Base-by-base conservation (phyloP, 345 rosid genomes). In the Acer negundo region DNA sequence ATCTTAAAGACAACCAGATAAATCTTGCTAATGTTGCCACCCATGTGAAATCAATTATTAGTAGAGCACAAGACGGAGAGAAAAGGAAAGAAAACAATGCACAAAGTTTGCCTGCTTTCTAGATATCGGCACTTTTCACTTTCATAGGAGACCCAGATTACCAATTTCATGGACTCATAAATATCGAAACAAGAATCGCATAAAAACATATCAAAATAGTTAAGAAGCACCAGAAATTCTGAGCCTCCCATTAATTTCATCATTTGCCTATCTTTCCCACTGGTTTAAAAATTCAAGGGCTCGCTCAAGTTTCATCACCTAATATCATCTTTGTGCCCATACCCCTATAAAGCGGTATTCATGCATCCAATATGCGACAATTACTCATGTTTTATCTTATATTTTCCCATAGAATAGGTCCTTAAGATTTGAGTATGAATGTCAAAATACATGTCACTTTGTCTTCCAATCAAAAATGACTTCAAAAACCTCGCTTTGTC, bases 311-410 rank as follows among this genome's bases (percentile, higher is more conserved):
- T 67, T 67, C 24, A 67, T 10, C 24, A 42, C 47, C 7, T 19
- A 10, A 67, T 67, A 67, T 38, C 70, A 67, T 42, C 70, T 67
- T 67, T 40, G 26, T 42, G 53, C 53, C n/a, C 28, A 67, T 19
- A 19, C 70, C 51, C 38, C 9, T 11, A 8, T 20, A 4, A 20
- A 67, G 7, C 0, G 2, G 23, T 67, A 20, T 4, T 3, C 23
- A n/a, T 0, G 28, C 51, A 67, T 40, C 53, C 28, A 19, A 40
- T 20, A 67, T 3, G 70, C 1, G 17, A 67, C 51, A 38, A 46
- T 11, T 20, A 42, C 9, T 40, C 26, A 5, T 67, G 5, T 38
- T 15, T 8, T 16, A 8, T n/a, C 49, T 40, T 40, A 19, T 67
- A 67, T 40, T 67, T 38, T 7, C 70, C 51, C 11, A 44, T 38